Evolutionary conservation across 225 moss, liverwort and hornwort genomes (phyloP).

Genomic region (Thuidium tamariscinum): DNA sequence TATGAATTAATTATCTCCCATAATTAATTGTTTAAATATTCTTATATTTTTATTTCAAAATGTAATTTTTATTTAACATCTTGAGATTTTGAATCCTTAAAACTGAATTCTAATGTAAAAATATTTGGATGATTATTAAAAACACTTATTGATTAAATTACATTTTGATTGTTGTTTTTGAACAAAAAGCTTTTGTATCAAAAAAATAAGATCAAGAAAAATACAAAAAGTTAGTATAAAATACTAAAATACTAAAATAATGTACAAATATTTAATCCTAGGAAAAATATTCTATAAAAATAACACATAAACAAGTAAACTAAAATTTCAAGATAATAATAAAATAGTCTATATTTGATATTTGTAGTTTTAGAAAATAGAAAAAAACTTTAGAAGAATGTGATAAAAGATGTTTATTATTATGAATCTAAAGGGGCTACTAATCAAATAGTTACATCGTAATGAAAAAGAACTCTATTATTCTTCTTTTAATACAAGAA

Average conservation of each 20-base stretch:
- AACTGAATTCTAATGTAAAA: too few species aligned
- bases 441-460: not conserved
- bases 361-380: not conserved
- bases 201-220: not conserved
- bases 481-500: not conserved
- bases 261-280: not conserved
- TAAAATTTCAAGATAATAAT: not conserved
- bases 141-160: not conserved
- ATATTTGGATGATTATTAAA: fast-evolving
- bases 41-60: not conserved
- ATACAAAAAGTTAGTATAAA: not conserved
- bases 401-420: not conserved
- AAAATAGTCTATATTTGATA: too few species aligned
- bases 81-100: too few species aligned
- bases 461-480: not conserved
- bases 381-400: not conserved
- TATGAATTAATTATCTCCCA: not conserved
- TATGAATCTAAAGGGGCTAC: not conserved
- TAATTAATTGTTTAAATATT: not conserved
- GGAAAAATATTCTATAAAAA: not conserved
- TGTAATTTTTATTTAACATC: not conserved
- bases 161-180: fast-evolving
- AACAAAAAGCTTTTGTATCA: not conserved
- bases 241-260: not conserved
- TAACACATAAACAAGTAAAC: not conserved